A percentile compares a stretch with the other conserved stretches of the same genome.
These are phyloP conservation scores for Aspergillus clavatus DNA, from an alignment of 2,329 filamentous ascomycete genomes.

Conservation along the genomic window DNA sequence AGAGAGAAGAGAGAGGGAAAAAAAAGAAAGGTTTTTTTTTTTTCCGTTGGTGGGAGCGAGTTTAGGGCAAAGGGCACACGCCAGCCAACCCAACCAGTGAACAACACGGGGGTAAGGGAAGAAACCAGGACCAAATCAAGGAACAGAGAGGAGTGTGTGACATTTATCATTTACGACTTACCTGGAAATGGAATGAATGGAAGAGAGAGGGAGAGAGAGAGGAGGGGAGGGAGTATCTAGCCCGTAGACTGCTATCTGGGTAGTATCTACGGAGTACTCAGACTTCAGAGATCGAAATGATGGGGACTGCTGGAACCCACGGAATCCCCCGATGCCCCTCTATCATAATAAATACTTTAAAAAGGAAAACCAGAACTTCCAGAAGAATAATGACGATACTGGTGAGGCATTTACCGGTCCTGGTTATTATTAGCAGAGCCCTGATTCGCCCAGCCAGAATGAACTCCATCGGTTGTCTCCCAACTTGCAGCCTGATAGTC, in stretches of 20 bases:
- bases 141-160: background rate
- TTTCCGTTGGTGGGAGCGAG: constrained; percentile 13
- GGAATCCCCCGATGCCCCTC: constrained; percentile 8
- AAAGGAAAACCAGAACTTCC: no score
- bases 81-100: constrained; percentile 14
- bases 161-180: constrained; percentile 4
- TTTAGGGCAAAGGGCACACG: constrained; percentile 25
- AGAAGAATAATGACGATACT: no score
- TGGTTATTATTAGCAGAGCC: no score
- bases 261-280: no score
- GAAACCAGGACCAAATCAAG: constrained; percentile 5
- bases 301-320: constrained; percentile 2
- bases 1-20: constrained; percentile 15
- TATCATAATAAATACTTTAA: no score
- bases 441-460: no score
- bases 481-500: no score
- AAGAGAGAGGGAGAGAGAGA: background rate
- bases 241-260: no score
- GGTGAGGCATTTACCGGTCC: no score
- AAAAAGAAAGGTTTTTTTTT: background rate
- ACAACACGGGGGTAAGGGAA: background rate
- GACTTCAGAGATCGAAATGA: background rate
- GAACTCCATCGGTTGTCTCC: no score
- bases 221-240: constrained; percentile 3
- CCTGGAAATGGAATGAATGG: constrained; percentile 3